Evolutionary conservation across 805 yeast species (phyloP).

Genomic region (Ogataea haglerorum): DNA sequence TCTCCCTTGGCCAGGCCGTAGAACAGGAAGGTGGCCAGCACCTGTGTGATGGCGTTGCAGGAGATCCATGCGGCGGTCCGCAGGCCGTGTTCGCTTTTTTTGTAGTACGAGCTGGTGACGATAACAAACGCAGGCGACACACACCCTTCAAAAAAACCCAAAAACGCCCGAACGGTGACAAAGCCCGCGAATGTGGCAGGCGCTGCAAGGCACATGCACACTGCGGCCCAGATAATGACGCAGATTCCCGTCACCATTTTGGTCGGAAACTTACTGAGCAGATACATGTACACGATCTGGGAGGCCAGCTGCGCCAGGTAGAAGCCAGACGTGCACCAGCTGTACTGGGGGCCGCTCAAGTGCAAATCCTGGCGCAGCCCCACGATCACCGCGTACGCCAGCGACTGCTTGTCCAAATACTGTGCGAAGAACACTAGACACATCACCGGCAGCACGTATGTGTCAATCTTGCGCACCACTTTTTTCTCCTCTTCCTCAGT

Average conservation of each 20-base stretch:
- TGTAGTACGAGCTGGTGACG: conserved; percentile 55
- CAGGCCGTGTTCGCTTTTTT: conserved; percentile 41
- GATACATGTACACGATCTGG: conserved; percentile 40
- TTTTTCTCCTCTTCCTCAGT: conserved; percentile 17
- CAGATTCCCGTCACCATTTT: conserved; percentile 46
- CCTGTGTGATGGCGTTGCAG: conserved; percentile 41
- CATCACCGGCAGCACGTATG: conserved; percentile 33
- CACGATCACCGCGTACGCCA: conserved; percentile 37
- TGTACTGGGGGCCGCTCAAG: conserved; percentile 32
- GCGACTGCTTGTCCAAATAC: conserved; percentile 39
- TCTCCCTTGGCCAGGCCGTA: conserved; percentile 39
- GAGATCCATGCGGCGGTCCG: conserved; percentile 35
- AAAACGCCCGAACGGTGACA: conserved; percentile 41
- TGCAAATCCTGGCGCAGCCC: conserved; percentile 35
- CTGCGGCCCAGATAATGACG: conserved; percentile 47
- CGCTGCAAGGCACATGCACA: conserved; percentile 38
- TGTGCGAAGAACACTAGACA: conserved; percentile 33
- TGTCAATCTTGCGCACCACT: conserved; percentile 18
- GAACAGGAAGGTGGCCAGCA: conserved; percentile 47
- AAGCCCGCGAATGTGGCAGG: conserved; percentile 37
- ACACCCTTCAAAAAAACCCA: conserved; percentile 51
- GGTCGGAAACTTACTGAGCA: conserved; percentile 50
- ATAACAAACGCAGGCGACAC: conserved; percentile 44
- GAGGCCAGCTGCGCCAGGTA: conserved; percentile 46
- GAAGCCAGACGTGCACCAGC: conserved; percentile 45